Conservation (phyloP, 1,139 yeast genomes). For the Blastobotrys raffinosifermentans region DNA sequence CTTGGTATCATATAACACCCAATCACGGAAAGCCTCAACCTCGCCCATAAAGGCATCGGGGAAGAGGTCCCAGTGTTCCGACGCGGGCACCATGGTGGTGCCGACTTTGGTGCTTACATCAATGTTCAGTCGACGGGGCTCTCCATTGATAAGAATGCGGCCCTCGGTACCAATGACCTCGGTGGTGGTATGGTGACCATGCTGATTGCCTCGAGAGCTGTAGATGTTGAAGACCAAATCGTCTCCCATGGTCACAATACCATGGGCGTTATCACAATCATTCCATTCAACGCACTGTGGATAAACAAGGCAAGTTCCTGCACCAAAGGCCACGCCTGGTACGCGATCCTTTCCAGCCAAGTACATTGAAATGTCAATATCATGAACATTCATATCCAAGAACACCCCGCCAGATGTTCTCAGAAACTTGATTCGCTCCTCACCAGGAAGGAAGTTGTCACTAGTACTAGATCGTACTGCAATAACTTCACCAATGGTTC, state of each 20-base stretch:
- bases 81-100: constrained; percentile 9
- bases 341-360: constrained; percentile 13
- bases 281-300: constrained; percentile 16
- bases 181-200: constrained; percentile 18
- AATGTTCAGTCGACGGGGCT: constrained; percentile 12
- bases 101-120: constrained; percentile 12
- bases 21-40: constrained; percentile 13
- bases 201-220: constrained; percentile 15
- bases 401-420: constrained; percentile 18
- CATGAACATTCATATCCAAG: constrained; percentile 16
- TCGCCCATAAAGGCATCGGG: constrained; percentile 9
- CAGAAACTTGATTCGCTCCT: constrained; percentile 12
- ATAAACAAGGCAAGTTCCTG: constrained; percentile 16
- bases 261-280: constrained; percentile 19
- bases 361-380: constrained; percentile 15
- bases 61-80: constrained; percentile 11
- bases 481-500: constrained; percentile 11
- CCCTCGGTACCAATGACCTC: constrained; percentile 20
- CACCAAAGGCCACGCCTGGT: constrained; percentile 14
- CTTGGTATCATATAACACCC: constrained; percentile 10
- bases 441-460: constrained; percentile 6
- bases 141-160: constrained; percentile 13
- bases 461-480: constrained; percentile 10
- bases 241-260: constrained; percentile 13
- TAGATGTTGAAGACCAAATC: constrained; percentile 9